Evolutionary conservation across 179 eudicot species (phyloP), one percentile per base, ranked within the genome.

Genomic region (Beta lomatogona): DNA sequence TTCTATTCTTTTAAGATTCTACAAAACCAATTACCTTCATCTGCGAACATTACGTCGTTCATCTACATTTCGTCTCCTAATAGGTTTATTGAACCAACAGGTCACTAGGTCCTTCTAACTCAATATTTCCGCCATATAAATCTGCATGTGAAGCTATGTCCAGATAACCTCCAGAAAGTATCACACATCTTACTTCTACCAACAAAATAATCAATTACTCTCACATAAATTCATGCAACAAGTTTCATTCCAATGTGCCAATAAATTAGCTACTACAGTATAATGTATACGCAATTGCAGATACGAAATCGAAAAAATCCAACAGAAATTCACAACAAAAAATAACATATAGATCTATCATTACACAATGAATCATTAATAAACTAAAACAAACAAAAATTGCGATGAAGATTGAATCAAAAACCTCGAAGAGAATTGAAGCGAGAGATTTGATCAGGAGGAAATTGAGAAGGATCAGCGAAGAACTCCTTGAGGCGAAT

Each of bases 371-470:
- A 25, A 25, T 25, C 28, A 25, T 25, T 25, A 25, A 25, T 25
- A 25, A 25, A 25, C 28, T 25, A 25, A 36, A 36, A 36, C 41
- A 1, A 36, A 36, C 28, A 18, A 15, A 28, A 59, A n/a, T 36
- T 36, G 41, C 41, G 41, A 55, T 11, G 1, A 64, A 46, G 52
- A 25, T 5, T 1, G 6, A 50, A 54, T 4, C 15, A 70, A 31
- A 50, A 66, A 96, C 99, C 98, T 91, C 93, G 88, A 77, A 94
- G 95, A 72, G 97, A 85, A 89, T 93, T 94, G 83, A 93, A 92
- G 83, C 97, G 97, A 57, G 98, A 85, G 89, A 96, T 96, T 89
- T 91, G 99, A 90, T 96, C 97, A 73, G 98, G 93, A 57, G 99
- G 98, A 53, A 96, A 96, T 2, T 93, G 97, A 64, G 93, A 81